Evolutionary conservation across 305 asterid genomes (phyloP), one percentile per base, ranked within the genome.

Genomic region (Fraxinus velutina): DNA sequence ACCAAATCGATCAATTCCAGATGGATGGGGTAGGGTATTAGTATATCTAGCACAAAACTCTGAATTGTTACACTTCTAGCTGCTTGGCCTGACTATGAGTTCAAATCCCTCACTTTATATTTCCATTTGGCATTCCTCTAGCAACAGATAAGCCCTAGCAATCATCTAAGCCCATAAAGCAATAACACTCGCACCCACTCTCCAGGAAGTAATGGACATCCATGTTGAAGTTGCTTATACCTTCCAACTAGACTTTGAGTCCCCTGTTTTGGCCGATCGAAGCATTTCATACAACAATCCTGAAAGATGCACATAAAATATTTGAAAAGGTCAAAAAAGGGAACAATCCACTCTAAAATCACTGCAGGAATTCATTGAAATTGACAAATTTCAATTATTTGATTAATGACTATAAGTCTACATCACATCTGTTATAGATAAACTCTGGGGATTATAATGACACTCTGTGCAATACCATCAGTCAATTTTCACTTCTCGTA

Each of bases 241-340:
- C 99, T 96, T 96, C 98, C 98, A 96, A 83, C 91, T 90, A 80
- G 97, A 90, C 86, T 92, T 96, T 73, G 98, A 93, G 86, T 93
- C 98, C 89, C 97, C 97, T 82, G 92, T 89, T 90, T 89, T 94
- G 74, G 98, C 92, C 32, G 98, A 92, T 80, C 98, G 93, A 84
- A 96, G 98, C 99, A 96, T 96, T 91, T 96, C 99, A 82, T 87
- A 83, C 68, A 96, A 85, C 83, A 96, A 88, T 86, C 99, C 99
- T 96, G 96, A 81, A 87, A 78, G 78, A 75, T 27, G 78, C 17
- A 82, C 79, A 86, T 30, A 62, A 77, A 86, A 36, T 37, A 68
- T 32, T 64, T 76, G 82, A 80, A 83, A 82, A 76, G 33, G 44
- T 39, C 78, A 42, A 60, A 62, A 81, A 66, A 78, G 68, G 82